A percentile compares a stretch with the other conserved stretches of the same genome.
These are phyloP conservation scores for Globisporangium cylindrosporum DNA, from an alignment of 352 stramenopile species.

Conservation along the genomic window DNA sequence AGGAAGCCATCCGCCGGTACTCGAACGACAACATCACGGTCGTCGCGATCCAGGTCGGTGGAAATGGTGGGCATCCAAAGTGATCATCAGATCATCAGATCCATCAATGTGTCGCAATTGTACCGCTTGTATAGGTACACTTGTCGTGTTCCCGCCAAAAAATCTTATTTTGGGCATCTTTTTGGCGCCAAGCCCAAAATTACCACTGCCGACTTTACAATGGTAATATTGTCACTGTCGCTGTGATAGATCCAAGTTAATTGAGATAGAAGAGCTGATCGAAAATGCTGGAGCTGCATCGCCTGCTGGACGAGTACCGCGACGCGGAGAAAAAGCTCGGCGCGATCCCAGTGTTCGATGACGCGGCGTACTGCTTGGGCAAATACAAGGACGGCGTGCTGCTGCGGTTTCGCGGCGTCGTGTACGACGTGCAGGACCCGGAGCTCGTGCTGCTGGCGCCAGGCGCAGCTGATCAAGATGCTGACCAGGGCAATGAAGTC, in stretches of 20 bases:
- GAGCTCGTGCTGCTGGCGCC: conserved; percentile 52
- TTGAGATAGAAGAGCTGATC: not conserved
- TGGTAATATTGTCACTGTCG: not conserved
- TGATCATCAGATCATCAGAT: not conserved
- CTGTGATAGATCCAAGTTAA: not conserved
- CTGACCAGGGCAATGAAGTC: not conserved
- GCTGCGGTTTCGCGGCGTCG: conserved; percentile 64
- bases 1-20: conserved; percentile 68
- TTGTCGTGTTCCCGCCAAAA: not conserved
- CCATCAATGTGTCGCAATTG: not conserved
- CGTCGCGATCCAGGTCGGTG: conserved; percentile 27
- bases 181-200: conserved; percentile 7
- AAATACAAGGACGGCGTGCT: conserved; percentile 52
- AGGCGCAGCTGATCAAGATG: conserved; percentile 9
- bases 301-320: conserved; percentile 11
- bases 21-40: conserved; percentile 85
- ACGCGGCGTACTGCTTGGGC: conserved; percentile 39
- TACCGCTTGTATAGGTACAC: not conserved
- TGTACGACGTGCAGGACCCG: conserved; percentile 72
- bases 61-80: conserved; percentile 3
- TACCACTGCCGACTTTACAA: not conserved
- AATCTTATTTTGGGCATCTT: not conserved
- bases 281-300: conserved; percentile 19
- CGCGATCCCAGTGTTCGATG: conserved; percentile 40
- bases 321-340: conserved; percentile 9